Evolutionary conservation across 805 yeast genomes (phyloP).

Genomic region (Lachancea thermotolerans): DNA sequence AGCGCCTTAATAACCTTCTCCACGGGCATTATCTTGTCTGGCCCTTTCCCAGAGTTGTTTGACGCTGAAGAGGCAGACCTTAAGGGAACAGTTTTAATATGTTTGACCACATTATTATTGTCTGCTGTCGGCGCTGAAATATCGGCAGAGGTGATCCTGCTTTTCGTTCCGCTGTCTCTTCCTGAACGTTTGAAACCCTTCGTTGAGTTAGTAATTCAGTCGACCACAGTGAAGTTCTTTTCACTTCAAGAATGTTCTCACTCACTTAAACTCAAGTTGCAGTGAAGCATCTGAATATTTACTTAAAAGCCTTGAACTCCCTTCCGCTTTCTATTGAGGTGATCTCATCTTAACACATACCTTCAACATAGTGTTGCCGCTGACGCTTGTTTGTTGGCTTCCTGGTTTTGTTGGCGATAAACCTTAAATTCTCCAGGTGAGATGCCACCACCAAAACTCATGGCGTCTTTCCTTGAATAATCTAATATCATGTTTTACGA

Average conservation of each 20-base stretch:
- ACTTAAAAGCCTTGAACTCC: background rate
- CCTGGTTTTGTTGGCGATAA: background rate
- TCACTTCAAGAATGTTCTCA: background rate
- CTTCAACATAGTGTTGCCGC: slow-evolving; percentile 1
- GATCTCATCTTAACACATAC: background rate
- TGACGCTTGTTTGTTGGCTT: background rate
- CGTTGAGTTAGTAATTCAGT: background rate
- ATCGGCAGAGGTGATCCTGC: slow-evolving; percentile 31
- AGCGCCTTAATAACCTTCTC: slow-evolving; percentile 79
- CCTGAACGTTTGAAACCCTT: slow-evolving; percentile 27
- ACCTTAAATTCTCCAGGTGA: background rate
- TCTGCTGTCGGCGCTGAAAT: slow-evolving; percentile 31
- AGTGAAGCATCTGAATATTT: background rate
- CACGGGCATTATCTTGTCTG: slow-evolving; percentile 37
- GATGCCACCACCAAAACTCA: too few species aligned
- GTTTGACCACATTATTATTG: slow-evolving; percentile 18
- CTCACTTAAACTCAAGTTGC: background rate
- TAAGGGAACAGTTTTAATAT: slow-evolving; percentile 23
- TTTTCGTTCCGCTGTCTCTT: slow-evolving; percentile 23
- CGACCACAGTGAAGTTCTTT: background rate
- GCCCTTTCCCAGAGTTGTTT: slow-evolving; percentile 8
- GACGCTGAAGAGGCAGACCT: slow-evolving; percentile 18
- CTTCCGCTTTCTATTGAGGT: background rate
- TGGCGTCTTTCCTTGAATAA: too few species aligned
- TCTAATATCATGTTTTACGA: too few species aligned